These are phyloP conservation scores for Tylopilus sp. DNA, from an alignment of 768 basidiomycete species.

Conservation along the genomic window DNA sequence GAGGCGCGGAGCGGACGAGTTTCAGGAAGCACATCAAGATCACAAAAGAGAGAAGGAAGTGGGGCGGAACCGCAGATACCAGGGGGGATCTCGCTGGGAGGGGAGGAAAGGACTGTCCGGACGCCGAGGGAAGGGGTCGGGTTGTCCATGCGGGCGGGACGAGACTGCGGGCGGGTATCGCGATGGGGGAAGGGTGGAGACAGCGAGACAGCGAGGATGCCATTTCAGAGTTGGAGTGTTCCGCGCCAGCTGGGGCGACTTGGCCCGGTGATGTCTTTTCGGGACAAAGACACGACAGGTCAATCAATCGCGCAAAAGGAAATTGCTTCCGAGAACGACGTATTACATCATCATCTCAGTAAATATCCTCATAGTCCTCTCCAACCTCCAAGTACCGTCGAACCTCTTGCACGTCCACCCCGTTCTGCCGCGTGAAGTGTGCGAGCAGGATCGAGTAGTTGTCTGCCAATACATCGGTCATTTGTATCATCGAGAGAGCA, in stretches of 20 bases:
- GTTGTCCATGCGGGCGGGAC: neutral
- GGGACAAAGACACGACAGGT: conserved; percentile 9
- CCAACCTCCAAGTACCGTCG: conserved; percentile 62
- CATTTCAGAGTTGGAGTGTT: conserved; percentile 23
- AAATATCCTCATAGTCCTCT: conserved; percentile 78
- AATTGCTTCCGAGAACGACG: conserved; percentile 10
- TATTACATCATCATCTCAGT: conserved; percentile 25
- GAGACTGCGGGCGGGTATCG: neutral
- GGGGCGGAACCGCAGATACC: neutral
- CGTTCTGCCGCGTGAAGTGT: conserved; percentile 62
- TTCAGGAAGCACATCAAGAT: neutral
- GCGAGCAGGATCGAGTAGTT: conserved; percentile 66
- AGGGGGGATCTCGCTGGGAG: neutral
- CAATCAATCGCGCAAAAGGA: neutral
- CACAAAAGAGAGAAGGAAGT: neutral
- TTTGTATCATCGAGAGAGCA: too few species aligned
- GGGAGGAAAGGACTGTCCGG: neutral
- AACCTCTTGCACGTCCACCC: conserved; percentile 58
- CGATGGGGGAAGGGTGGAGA: conserved; percentile 1
- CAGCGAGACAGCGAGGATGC: conserved; percentile 1
- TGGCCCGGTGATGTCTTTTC: conserved; percentile 23
- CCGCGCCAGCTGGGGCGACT: conserved; percentile 8
- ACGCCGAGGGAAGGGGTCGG: neutral
- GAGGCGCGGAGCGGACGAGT: neutral
- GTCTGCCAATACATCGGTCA: conserved; percentile 43